Base-by-base conservation (phyloP, 2,329 filamentous ascomycete genomes). In the Fusarium pseudonygamai region DNA sequence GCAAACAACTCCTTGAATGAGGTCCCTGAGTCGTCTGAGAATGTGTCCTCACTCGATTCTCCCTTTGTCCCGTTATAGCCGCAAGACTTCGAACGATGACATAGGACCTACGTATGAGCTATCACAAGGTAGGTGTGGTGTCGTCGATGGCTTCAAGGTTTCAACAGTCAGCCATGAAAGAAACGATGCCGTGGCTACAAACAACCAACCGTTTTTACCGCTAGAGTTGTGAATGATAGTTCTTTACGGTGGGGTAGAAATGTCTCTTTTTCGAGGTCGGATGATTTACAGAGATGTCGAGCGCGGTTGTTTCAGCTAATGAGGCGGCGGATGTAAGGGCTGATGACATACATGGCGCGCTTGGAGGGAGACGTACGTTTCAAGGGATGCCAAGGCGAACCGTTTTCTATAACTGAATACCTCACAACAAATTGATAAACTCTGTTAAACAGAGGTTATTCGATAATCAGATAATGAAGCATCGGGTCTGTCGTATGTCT, bases 291-390 rank as follows among this genome's bases (percentile, higher is more conserved):
- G 45, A 32, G 43, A 30, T 20, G 37, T 47, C 40, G 16, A 26
- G 67, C 47, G 67, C 50, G 60, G 67, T 42, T 70, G 58, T 72
- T 72, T 69, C 50, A 66, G n/a, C 50, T 47, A 60, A 52, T 30
- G 32, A 45, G 63, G 43, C 37, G 56, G 22, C 14, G 40, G 26
- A 56, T 72, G 69, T 59, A 69, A 72, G 59, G 45, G 69, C 13
- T 13, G 55, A 60, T 72, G 64, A 66, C 64, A 72, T 73, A 59
- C 65, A 68, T 68, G 53, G 45, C 36, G 37, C 40, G 42, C 34
- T 43, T 55, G 40, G n/a, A 37, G 36, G 24, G 40, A 28, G 47
- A 52, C 16, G 52, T 46, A 52, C 12, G 64, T 46, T 52, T 46
- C 28, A 34, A 39, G n/a, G 40, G 36, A 53, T 49, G 64, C 26